Evolutionary conservation across 2,329 filamentous ascomycete species (phyloP).

Genomic region (Colletotrichum karsti): DNA sequence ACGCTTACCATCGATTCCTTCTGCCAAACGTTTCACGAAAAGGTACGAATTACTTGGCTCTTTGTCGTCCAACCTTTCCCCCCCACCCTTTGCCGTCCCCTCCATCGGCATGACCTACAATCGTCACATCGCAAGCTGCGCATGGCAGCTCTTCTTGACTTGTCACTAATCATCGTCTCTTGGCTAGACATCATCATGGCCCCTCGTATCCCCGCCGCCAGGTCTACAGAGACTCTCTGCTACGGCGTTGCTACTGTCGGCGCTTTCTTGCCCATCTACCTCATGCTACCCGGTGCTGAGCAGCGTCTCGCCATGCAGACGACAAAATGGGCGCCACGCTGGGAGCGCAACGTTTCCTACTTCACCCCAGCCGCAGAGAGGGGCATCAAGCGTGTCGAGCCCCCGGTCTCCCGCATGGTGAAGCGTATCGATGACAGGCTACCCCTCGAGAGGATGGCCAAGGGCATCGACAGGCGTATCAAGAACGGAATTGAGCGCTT

Average conservation of each 20-base stretch:
- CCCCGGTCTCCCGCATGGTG: conserved; percentile 54
- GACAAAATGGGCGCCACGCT: conserved; percentile 65
- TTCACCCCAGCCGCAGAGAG: conserved; percentile 57
- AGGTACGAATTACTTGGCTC: no score
- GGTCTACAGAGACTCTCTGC: conserved; percentile 57
- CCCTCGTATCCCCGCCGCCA: conserved; percentile 58
- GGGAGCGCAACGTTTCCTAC: conserved; percentile 66
- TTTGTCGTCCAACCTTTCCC: not conserved
- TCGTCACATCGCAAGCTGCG: not conserved
- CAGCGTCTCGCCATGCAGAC: conserved; percentile 63
- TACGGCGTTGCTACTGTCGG: conserved; percentile 63
- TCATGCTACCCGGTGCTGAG: conserved; percentile 64
- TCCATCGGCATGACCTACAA: not conserved
- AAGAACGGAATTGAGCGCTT: conserved; percentile 51
- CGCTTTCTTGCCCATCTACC: conserved; percentile 64
- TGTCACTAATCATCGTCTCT: not conserved
- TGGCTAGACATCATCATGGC: conserved; percentile 42
- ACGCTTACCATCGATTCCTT: no score
- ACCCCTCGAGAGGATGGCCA: conserved; percentile 59
- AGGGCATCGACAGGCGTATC: conserved; percentile 57
- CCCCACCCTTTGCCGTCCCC: no score
- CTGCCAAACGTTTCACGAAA: no score
- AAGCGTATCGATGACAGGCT: conserved; percentile 55
- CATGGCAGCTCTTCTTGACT: not conserved
- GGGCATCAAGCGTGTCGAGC: conserved; percentile 60